Conservation (phyloP, 2,329 filamentous ascomycete genomes). For the Colletotrichum sp. region DNA sequence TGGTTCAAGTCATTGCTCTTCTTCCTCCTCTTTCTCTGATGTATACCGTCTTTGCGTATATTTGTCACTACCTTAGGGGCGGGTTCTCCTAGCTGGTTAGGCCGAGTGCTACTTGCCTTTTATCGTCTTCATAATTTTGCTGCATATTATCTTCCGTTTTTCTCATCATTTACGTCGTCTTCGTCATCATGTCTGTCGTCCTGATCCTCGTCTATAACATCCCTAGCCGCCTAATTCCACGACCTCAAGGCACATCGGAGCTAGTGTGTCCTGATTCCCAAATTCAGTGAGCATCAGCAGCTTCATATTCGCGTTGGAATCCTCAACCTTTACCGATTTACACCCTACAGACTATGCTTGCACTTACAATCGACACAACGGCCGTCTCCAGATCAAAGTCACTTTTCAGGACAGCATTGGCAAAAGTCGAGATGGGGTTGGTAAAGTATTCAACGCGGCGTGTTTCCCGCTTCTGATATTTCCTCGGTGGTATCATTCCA, state of each 20-base stretch:
- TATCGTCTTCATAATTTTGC: fast-evolving
- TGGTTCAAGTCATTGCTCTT: no score
- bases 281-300: background rate
- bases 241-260: background rate
- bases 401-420: background rate
- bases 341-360: background rate
- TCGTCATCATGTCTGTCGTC: no score
- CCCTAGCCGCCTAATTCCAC: background rate
- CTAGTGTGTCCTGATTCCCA: background rate
- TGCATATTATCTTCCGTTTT: no score
- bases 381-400: background rate
- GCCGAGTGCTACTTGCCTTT: no score
- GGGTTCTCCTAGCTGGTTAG: no score
- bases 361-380: background rate
- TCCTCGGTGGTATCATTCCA: background rate
- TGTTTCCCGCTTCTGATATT: background rate
- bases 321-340: no score
- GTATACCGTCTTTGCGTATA: no score
- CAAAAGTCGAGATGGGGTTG: background rate
- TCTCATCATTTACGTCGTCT: no score
- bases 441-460: background rate
- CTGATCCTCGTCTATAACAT: background rate
- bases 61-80: no score
- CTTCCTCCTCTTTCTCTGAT: no score
- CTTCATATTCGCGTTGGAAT: background rate